These are phyloP conservation scores for Castanopsis chinensis DNA, from an alignment of 306 rosid genomes.

Conservation along the genomic window DNA sequence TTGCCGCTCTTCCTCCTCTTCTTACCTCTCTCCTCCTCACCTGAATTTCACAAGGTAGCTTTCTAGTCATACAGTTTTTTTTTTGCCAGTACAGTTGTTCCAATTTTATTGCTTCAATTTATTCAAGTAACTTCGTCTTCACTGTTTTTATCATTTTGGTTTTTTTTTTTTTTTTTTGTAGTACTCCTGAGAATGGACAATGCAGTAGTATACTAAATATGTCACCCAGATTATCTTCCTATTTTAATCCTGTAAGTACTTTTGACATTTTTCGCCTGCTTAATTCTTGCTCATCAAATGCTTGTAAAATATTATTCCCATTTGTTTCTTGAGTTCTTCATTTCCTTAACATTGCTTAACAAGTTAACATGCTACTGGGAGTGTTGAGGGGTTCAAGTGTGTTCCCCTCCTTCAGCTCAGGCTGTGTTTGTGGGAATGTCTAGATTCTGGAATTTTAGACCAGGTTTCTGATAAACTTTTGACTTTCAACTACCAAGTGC, in stretches of 20 bases:
- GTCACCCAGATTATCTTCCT: constrained; percentile 21
- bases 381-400: not conserved
- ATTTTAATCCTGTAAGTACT: constrained; percentile 15
- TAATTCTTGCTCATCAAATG: not conserved
- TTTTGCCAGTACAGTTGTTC: not conserved
- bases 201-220: constrained; percentile 5
- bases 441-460: constrained; percentile 4
- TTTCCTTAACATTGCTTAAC: not conserved
- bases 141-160: not conserved
- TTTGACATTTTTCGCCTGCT: not conserved
- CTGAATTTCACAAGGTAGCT: constrained; percentile 9
- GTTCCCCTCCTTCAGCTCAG: not conserved
- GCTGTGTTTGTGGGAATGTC: not conserved
- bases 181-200: constrained; percentile 3
- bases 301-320: not conserved
- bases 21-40: constrained; percentile 2
- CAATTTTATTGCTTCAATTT: not conserved
- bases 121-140: not conserved
- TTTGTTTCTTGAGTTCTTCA: not conserved
- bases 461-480: constrained; percentile 1
- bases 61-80: not conserved
- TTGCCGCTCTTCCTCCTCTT: constrained; percentile 16
- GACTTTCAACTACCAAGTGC: not conserved
- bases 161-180: constrained; percentile 5
- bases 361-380: not conserved